Percentiles rank a stretch among this genome's conserved stretches.
These are phyloP conservation scores for Solanum chiquidenum DNA, from an alignment of 257 asterid genomes.

Conservation along the genomic window DNA sequence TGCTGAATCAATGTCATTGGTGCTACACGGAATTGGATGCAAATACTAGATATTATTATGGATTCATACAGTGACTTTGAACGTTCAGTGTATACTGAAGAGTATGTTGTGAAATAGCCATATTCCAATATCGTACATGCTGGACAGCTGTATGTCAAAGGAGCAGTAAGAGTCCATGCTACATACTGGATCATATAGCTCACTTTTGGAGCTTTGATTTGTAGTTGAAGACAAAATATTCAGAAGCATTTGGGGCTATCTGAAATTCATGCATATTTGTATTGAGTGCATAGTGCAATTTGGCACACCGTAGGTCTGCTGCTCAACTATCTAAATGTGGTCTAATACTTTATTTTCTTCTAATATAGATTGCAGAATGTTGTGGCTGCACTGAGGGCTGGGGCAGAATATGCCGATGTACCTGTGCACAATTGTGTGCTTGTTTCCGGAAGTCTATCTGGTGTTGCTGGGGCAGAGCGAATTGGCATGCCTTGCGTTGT, in stretches of 20 bases:
- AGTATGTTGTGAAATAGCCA: neutral
- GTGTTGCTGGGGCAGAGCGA: constrained; percentile 77
- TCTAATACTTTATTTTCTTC: neutral
- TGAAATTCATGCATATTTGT: neutral
- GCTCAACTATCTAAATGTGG: neutral
- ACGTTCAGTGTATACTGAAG: neutral
- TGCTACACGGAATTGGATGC: neutral
- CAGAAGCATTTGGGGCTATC: neutral
- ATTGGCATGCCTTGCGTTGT: constrained; percentile 77
- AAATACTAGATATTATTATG: neutral
- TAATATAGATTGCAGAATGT: constrained; percentile 51
- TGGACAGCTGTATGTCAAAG: neutral
- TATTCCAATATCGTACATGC: neutral
- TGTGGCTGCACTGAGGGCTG: constrained; percentile 79
- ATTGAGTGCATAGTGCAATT: neutral
- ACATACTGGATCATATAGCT: neutral
- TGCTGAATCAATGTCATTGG: neutral
- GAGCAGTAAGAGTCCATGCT: neutral
- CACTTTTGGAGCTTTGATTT: neutral
- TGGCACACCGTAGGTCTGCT: neutral
- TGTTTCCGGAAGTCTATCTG: constrained; percentile 77
- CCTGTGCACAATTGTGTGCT: constrained; percentile 54
- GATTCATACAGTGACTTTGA: neutral
- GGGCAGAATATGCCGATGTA: constrained; percentile 60
- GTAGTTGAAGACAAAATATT: neutral